phyloP scores from a whole-genome alignment of 202 grass and related monocot genomes.

The Eragrostis tef region DNA sequence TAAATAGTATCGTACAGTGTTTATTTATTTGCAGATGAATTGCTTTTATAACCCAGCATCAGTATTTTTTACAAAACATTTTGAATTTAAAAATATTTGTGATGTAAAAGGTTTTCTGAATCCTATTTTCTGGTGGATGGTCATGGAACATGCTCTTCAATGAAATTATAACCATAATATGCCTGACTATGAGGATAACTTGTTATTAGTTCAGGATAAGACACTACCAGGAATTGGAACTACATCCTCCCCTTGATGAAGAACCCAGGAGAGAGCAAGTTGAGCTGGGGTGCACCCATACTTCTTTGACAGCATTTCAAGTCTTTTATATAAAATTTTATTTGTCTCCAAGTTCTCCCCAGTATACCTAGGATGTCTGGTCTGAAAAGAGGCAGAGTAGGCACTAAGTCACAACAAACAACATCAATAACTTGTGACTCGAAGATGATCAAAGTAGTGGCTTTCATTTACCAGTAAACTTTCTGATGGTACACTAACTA shows the following conservation, averaged over 20 bases:
- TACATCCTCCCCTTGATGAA: conserved; percentile 79
- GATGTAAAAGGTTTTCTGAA: conserved; percentile 8
- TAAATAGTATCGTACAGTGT: neutral
- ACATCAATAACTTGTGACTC: neutral
- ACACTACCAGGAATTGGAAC: conserved; percentile 81
- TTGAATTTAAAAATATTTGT: neutral
- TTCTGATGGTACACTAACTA: conserved; percentile 57
- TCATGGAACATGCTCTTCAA: neutral
- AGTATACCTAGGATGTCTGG: conserved; percentile 61
- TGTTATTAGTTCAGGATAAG: neutral
- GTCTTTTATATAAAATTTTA: conserved; percentile 58
- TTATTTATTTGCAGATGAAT: conserved; percentile 24
- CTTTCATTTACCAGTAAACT: conserved; percentile 60
- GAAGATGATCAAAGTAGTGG: conserved; percentile 13
- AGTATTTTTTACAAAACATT: neutral
- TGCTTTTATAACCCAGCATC: neutral
- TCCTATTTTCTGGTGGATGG: neutral
- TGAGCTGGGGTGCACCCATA: conserved; percentile 70
- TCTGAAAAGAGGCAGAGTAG: conserved; percentile 42
- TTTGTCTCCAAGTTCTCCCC: conserved; percentile 84
- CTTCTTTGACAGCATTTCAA: conserved; percentile 59
- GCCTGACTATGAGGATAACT: neutral
- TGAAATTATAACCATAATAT: neutral
- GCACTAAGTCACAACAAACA: conserved; percentile 24
- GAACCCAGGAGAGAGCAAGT: conserved; percentile 82